Conservation (phyloP, 768 basidiomycete species). For the Boletellus emodensis region DNA sequence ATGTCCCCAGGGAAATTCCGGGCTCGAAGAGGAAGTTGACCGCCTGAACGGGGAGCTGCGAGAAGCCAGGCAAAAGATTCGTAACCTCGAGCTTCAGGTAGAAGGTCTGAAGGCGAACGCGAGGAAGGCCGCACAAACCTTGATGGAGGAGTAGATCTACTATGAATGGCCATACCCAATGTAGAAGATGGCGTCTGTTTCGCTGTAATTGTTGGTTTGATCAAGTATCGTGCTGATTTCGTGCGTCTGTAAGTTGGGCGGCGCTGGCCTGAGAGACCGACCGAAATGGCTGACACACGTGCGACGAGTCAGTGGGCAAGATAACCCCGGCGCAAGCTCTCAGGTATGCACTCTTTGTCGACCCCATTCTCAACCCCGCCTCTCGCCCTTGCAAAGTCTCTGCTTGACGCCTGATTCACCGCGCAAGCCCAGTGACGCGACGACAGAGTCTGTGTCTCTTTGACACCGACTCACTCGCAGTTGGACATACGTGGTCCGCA, state of each 20-base stretch:
- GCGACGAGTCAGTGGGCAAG: conserved; percentile 7
- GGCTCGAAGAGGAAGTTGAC: conserved; percentile 54
- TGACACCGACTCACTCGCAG: conserved; percentile 11
- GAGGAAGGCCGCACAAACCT: conserved; percentile 65
- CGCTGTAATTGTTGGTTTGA: not conserved
- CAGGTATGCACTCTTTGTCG: not conserved
- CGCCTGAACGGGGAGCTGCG: conserved; percentile 63
- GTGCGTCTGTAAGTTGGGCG: not conserved
- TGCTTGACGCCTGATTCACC: not conserved
- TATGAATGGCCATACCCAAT: conserved; percentile 1
- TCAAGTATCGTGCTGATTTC: conserved; percentile 1
- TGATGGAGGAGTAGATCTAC: conserved; percentile 33
- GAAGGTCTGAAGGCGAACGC: conserved; percentile 74
- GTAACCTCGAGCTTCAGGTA: conserved; percentile 79
- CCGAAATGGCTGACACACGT: conserved; percentile 14
- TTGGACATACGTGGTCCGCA: conserved; percentile 22
- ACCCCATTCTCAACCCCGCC: not conserved
- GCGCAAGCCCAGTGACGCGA: not conserved
- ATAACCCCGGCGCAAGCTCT: not conserved
- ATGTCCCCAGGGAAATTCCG: conserved; percentile 14
- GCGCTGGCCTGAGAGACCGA: not conserved
- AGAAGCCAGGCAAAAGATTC: conserved; percentile 76
- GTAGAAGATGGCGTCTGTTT: not conserved
- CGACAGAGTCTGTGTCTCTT: conserved; percentile 8
- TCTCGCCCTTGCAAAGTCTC: not conserved